Percentiles rank a stretch among this genome's conserved stretches.
Conservation (phyloP, 768 basidiomycete genomes). For the Rhizopogon rudus region DNA sequence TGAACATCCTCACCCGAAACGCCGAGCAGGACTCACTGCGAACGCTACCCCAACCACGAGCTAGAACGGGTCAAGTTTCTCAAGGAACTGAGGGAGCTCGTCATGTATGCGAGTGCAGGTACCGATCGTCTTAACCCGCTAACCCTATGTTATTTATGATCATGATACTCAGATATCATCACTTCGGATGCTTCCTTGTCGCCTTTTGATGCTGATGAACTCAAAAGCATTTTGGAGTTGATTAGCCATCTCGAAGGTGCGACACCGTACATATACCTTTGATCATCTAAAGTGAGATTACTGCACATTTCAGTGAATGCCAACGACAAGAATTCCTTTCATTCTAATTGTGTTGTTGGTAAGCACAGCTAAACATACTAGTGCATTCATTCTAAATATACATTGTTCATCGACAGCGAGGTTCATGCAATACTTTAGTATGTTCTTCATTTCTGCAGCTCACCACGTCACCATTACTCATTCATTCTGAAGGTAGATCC, state of each 20-base stretch:
- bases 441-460: neutral
- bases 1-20: neutral
- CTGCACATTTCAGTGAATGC: neutral
- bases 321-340: neutral
- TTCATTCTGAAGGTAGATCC: constrained; percentile 2
- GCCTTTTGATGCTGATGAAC: constrained; percentile 3
- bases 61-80: neutral
- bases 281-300: neutral
- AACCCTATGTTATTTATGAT: neutral
- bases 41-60: neutral
- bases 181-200: constrained; percentile 1
- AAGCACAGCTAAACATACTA: neutral
- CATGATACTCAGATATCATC: neutral
- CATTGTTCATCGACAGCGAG: neutral
- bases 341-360: constrained; percentile 8
- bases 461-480: neutral
- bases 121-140: neutral
- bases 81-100: constrained; percentile 4
- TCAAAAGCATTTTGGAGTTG: neutral
- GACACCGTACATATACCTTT: neutral
- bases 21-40: constrained; percentile 1
- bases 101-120: constrained; percentile 5
- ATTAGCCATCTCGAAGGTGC: constrained; percentile 1
- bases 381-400: too few species aligned
- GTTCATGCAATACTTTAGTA: constrained; percentile 1